Evolutionary conservation across 208 protist species (phyloP), one percentile per base, ranked within the genome.

Genomic region (Angomonas deanei): DNA sequence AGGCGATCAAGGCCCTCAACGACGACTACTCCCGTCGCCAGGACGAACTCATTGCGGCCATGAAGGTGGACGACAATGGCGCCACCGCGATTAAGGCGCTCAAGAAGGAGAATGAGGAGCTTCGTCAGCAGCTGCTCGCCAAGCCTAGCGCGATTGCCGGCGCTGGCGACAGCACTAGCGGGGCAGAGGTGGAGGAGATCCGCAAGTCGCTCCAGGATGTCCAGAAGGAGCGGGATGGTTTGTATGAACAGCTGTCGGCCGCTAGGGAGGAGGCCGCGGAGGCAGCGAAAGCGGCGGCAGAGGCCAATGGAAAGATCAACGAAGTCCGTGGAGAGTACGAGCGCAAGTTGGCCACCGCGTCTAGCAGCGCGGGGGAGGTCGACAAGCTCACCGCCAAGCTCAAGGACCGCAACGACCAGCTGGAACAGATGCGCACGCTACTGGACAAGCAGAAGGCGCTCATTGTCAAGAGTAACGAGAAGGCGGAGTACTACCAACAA

Each of bases 401-500:
- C 28, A 68, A 69, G 28, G 82, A 94, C 61, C 84, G 88, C 21
- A 64, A 76, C 0, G 80, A 89, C 17, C 84, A 94, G 65, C 61
- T 92, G 21, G 73, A 86, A 24, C 78, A 91, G 71, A 72, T 94
- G 75, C 88, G 88, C 46, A 62, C 61, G 13, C 58, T 92, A 4
- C 72, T 94, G 38, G 84, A 92, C 53, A 86, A 84, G 56, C 84
- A 92, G 63, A 94, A 94, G 76, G 68, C 72, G 10, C 83, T 92
- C 63, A 92, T 94, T 64, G 74, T 88, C 48, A 80, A 83, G 68
- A 88, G 83, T 72, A 91, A 94, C 68, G 82, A 88, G 71, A 90
- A 91, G 74, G 70, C 68, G 0, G 83, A 92, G 52, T 76, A 71
- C 64, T 74, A 83, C 47, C 84, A 92, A 64, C 66, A 72, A 34